These are phyloP conservation scores for Inonotus obliquus DNA, from an alignment of 1,284 basidiomycete species.

Conservation along the genomic window DNA sequence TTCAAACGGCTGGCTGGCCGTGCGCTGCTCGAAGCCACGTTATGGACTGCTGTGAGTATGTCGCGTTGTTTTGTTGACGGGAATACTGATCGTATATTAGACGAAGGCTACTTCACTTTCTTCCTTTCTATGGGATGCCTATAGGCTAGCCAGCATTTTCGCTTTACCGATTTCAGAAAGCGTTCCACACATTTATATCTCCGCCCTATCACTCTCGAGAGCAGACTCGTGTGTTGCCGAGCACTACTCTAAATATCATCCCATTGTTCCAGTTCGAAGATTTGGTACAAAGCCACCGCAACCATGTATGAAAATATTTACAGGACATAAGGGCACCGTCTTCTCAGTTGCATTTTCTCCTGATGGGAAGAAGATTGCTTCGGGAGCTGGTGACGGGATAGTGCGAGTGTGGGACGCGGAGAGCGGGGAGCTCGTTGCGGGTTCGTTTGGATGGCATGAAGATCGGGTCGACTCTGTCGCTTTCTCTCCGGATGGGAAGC, in stretches of 20 bases:
- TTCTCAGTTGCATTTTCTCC: slow-evolving; percentile 19
- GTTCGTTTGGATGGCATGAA: too few species aligned
- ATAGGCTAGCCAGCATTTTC: slow-evolving; percentile 11
- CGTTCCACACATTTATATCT: slow-evolving; percentile 25
- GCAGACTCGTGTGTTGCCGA: neutral
- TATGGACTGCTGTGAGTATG: too few species aligned
- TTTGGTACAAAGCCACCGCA: too few species aligned
- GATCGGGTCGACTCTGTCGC: slow-evolving; percentile 54
- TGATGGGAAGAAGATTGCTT: slow-evolving; percentile 22
- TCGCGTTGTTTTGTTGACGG: too few species aligned
- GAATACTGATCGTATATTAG: neutral
- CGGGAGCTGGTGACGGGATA: slow-evolving; percentile 19
- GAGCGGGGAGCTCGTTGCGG: slow-evolving; percentile 8
- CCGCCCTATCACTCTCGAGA: slow-evolving; percentile 22
- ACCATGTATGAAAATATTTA: too few species aligned
- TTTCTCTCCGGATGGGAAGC: neutral
- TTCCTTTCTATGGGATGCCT: too few species aligned
- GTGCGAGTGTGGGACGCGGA: slow-evolving; percentile 19
- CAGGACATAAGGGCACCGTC: slow-evolving; percentile 21
- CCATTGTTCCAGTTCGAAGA: neutral
- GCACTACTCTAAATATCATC: neutral
- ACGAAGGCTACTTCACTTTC: neutral
- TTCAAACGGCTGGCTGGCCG: neutral
- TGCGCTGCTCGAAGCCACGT: too few species aligned
- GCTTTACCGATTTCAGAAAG: slow-evolving; percentile 22